These are phyloP conservation scores for Otatea glauca DNA, from an alignment of 176 grass and related monocot species.

Conservation along the genomic window DNA sequence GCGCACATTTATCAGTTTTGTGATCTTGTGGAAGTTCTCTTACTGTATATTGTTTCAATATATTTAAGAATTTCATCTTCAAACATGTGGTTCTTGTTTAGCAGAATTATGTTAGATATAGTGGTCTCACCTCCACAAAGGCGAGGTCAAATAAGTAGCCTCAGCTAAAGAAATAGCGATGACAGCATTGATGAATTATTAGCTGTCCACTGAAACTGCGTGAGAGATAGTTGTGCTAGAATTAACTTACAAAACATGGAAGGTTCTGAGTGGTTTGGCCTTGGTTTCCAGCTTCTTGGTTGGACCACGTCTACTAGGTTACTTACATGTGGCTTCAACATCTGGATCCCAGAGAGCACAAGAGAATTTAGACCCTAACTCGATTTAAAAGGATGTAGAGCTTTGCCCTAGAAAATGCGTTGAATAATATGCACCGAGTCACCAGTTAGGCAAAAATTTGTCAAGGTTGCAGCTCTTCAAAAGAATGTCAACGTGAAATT, in stretches of 20 bases:
- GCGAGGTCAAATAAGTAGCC: neutral
- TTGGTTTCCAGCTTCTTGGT: neutral
- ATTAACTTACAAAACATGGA: neutral
- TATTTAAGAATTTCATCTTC: neutral
- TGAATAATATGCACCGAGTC: neutral
- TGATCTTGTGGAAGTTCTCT: conserved; percentile 11
- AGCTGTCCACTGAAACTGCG: neutral
- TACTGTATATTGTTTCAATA: conserved; percentile 5
- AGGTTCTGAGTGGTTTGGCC: neutral
- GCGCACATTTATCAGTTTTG: neutral
- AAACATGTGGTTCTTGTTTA: neutral
- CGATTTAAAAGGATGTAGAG: too few species aligned
- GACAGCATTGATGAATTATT: neutral
- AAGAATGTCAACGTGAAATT: neutral
- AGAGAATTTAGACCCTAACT: neutral
- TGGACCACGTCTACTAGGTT: conserved; percentile 1
- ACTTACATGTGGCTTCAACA: neutral
- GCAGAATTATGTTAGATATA: neutral
- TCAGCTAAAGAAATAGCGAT: neutral
- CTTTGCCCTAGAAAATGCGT: neutral
- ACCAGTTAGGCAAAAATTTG: neutral
- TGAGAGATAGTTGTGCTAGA: neutral
- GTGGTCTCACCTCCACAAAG: neutral
- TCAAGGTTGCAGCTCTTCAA: too few species aligned
- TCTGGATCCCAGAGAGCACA: neutral